Conservation (phyloP, 1,284 basidiomycete species). For the Moesziomyces globuligerus region DNA sequence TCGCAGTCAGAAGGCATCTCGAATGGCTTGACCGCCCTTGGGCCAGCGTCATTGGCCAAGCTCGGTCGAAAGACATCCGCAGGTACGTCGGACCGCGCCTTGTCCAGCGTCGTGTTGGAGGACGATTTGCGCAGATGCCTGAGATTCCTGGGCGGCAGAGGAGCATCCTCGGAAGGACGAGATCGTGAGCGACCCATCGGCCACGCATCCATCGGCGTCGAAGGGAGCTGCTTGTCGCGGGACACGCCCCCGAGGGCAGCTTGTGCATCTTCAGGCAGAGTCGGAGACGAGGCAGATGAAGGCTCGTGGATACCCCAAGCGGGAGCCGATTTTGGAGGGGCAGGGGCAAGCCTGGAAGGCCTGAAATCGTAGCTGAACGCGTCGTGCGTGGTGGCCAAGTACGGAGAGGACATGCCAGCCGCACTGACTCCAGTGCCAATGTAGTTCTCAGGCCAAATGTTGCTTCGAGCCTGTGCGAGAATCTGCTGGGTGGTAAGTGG, state of each 20-base stretch:
- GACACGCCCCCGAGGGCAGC: no score
- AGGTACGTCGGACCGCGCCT: conserved; percentile 12
- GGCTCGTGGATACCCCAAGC: conserved; percentile 4
- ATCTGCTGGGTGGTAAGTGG: conserved; percentile 47
- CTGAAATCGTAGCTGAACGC: conserved; percentile 23
- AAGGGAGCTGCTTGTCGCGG: conserved; percentile 32
- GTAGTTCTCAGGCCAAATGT: conserved; percentile 45
- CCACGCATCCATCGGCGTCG: conserved; percentile 1
- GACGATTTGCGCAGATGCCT: conserved; percentile 37
- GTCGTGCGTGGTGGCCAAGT: conserved; percentile 17
- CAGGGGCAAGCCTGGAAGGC: conserved; percentile 28
- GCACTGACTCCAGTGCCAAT: conserved; percentile 34
- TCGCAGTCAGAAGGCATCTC: background rate
- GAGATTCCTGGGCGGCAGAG: conserved; percentile 27
- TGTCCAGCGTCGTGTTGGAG: conserved; percentile 18
- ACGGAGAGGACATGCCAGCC: conserved; percentile 31
- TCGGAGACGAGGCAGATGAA: conserved; percentile 23
- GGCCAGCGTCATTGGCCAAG: background rate
- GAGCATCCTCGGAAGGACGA: conserved; percentile 16
- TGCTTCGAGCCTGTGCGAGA: conserved; percentile 37
- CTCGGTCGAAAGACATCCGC: conserved; percentile 14
- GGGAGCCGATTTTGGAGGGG: conserved; percentile 16
- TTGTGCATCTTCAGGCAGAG: no score
- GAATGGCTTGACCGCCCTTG: background rate
- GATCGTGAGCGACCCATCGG: conserved; percentile 14